Evolutionary conservation across 140 eudicot genomes (phyloP).

Genomic region (Oenanthe javanica): DNA sequence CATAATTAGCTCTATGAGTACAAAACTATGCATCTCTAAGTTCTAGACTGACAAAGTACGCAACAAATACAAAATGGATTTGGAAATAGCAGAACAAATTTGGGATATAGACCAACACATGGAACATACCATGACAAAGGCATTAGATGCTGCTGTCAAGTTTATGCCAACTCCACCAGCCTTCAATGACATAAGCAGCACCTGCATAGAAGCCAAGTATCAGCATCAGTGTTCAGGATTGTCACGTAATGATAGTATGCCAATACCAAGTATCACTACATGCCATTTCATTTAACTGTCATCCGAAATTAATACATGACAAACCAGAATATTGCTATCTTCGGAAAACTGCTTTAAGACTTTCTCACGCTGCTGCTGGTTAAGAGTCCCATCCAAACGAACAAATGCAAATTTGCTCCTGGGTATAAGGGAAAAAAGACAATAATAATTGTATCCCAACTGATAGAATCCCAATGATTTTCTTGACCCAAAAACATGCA

Average conservation of each 20-base stretch:
- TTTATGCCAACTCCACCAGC: slow-evolving; percentile 99
- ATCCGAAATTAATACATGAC: slow-evolving; percentile 13
- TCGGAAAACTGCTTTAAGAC: slow-evolving; percentile 89
- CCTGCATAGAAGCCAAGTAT: slow-evolving; percentile 33
- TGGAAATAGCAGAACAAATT: too few species aligned
- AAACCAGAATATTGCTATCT: slow-evolving; percentile 61
- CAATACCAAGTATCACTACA: not conserved
- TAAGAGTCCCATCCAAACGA: slow-evolving; percentile 92
- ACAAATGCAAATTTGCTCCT: slow-evolving; percentile 78
- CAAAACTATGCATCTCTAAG: not conserved
- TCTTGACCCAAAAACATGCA: not conserved
- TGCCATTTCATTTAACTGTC: not conserved
- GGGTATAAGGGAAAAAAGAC: not conserved
- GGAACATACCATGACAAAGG: slow-evolving; percentile 72
- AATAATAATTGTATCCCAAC: not conserved
- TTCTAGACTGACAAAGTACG: not conserved
- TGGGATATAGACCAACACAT: not conserved
- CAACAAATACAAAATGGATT: not conserved
- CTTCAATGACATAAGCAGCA: slow-evolving; percentile 83
- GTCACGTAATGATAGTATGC: not conserved
- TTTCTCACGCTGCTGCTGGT: slow-evolving; percentile 92
- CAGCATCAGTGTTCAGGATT: not conserved
- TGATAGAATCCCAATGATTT: not conserved
- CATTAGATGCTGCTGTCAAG: slow-evolving; percentile 96
- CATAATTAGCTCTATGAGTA: too few species aligned